phyloP scores from a whole-genome alignment of 176 grass and related monocot genomes.

The Aegilops speltoides region DNA sequence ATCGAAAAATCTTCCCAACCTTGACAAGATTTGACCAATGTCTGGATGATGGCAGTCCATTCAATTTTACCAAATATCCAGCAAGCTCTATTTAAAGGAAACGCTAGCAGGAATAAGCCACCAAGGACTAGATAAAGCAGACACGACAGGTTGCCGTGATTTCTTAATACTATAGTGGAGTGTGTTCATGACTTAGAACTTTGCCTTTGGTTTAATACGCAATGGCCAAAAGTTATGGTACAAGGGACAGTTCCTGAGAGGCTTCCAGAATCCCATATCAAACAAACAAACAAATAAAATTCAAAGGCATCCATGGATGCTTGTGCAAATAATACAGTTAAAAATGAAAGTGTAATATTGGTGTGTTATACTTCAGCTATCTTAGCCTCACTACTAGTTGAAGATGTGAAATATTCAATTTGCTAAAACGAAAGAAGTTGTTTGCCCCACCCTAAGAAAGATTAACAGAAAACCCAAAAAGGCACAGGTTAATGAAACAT shows the following conservation, averaged over 20 bases:
- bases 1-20: background rate
- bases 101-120: background rate
- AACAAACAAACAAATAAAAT: slow-evolving; percentile 13
- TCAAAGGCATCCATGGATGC: background rate
- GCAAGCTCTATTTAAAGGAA: slow-evolving; percentile 3
- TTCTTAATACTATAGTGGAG: background rate
- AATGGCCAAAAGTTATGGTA: slow-evolving; percentile 4
- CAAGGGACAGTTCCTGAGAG: background rate
- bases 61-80: slow-evolving; percentile 20
- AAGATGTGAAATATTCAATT: background rate
- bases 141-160: background rate
- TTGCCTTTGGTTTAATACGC: background rate
- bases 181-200: slow-evolving; percentile 5
- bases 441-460: background rate
- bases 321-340: background rate
- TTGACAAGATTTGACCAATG: background rate
- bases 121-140: background rate
- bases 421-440: background rate
- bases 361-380: background rate
- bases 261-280: background rate
- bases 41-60: background rate
- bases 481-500: slow-evolving; percentile 29
- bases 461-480: slow-evolving; percentile 1
- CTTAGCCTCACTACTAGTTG: background rate
- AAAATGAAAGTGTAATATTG: background rate